A percentile compares a stretch with the other conserved stretches of the same genome.
Conservation (phyloP, 1,284 basidiomycete genomes). For the Moniliophthora roreri region DNA sequence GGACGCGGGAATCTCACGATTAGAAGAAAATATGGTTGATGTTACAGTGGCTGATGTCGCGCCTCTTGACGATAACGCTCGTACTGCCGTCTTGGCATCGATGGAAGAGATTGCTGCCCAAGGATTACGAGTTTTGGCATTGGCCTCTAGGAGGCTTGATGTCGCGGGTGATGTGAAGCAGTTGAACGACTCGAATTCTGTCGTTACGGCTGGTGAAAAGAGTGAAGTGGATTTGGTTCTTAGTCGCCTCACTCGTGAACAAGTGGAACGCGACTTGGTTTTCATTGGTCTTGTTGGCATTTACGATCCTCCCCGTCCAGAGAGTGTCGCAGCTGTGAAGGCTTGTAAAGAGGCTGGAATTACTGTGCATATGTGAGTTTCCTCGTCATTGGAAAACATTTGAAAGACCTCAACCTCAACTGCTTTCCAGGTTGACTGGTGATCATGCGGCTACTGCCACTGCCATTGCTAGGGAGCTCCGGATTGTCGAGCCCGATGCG, state of each 20-base stretch:
- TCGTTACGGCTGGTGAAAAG: neutral
- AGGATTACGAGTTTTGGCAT: slow-evolving; percentile 48
- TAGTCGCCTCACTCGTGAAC: slow-evolving; percentile 25
- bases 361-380: slow-evolving; percentile 56
- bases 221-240: neutral
- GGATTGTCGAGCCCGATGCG: slow-evolving; percentile 62
- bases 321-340: slow-evolving; percentile 61
- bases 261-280: slow-evolving; percentile 56
- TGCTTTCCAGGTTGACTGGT: slow-evolving; percentile 32
- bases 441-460: slow-evolving; percentile 69
- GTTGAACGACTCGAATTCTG: neutral
- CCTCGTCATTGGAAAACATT: slow-evolving; percentile 23
- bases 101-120: slow-evolving; percentile 57
- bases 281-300: slow-evolving; percentile 69
- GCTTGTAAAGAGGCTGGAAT: slow-evolving; percentile 68
- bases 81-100: slow-evolving; percentile 42
- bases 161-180: neutral
- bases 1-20: neutral
- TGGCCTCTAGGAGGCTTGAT: slow-evolving; percentile 26
- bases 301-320: slow-evolving; percentile 69
- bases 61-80: slow-evolving; percentile 31
- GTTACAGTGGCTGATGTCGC: slow-evolving; percentile 16
- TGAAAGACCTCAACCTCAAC: neutral
- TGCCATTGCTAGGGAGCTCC: slow-evolving; percentile 61
- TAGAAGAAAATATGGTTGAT: neutral